Evolutionary conservation across 768 basidiomycete species (phyloP), one percentile per base, ranked within the genome.

Genomic region (Rhodotorula taiwanensis): DNA sequence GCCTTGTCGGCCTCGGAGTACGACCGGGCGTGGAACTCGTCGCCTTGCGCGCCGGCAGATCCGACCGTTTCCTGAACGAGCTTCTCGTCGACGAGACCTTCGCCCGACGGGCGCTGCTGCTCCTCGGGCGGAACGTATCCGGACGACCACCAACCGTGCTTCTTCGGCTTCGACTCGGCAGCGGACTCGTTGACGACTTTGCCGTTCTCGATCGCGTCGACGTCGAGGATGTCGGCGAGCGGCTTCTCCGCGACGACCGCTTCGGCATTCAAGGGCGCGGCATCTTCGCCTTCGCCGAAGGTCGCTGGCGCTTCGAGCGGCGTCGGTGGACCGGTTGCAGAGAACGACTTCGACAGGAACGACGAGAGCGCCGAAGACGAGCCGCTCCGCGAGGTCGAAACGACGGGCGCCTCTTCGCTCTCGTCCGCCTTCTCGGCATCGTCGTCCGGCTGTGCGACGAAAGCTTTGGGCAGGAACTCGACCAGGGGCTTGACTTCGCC

Each of bases 211-310:
- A 31, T 11, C 10, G 27, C 41, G 14, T 62, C 60, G 39, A 62
- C 60, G 39, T 62, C 60, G 39, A 62, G 53, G 23, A 47, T 48
- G 30, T 62, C 60, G n/a, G 55, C 60, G 21, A 62, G 47, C 7
- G 39, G 49, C 3, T 53, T 47, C 49, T 55, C 36, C 21, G 44
- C 30, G 14, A 54, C 60, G 39, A 62, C 60, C 2, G 36, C 53
- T 39, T 62, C 60, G 0, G 53, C 60, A n/a, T 36, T 55, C 39
- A 50, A 14, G 10, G 30, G 34, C 5, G 36, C 36, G 36, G 36
- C 16, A n/a, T n/a, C n/a, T 16, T 39, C 36, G 36, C 36, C 36
- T 39, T 39, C 36, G 36, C 47, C 55, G 55, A 58, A 34, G 15
- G 57, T 41, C 10, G 48, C 9, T 39, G 27, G 57, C 9, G 36